Evolutionary conservation across 495 filamentous ascomycete species (phyloP), one percentile per base, ranked within the genome.

Genomic region (Durotheca rogersii): DNA sequence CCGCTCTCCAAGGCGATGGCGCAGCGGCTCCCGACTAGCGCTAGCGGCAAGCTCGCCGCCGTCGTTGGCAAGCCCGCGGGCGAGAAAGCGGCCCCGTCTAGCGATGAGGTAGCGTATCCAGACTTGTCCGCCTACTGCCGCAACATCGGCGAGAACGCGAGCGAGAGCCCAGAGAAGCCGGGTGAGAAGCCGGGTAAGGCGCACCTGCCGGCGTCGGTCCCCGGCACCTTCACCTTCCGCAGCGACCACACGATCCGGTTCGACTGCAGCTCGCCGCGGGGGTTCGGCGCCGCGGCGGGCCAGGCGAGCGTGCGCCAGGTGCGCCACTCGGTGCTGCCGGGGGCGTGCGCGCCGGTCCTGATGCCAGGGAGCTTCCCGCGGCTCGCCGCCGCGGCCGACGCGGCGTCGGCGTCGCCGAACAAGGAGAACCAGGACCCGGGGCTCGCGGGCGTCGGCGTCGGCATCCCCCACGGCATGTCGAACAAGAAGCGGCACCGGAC

Each of bases 401-500:
- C n/a, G n/a, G n/a, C n/a, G n/a, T n/a, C n/a, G n/a, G n/a, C 11
- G 34, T 59, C 44, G 30, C 59, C 67, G 0, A 73, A 78, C 62
- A 80, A 79, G 61, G 75, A 79, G 55, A 77, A 76, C 32, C 56
- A 68, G 35, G 70, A 65, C 15, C 72, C 74, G 4, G 47, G 51
- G 9, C 48, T 57, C 32, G 30, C 74, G 4, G 47, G 51, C 11
- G 50, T 57, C 32, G 30, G 66, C 12, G 38, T 58, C 20, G 58
- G 65, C 10, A 72, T 87, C 23, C 76, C 84, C 4, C 85, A 89
- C 58, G 86, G 87, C 23, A 81, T 90, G 60, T 61, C 68, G 2
- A 88, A 86, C 69, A 88, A 90, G 73, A 89, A 89, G 71, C 76
- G 85, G 35, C 77, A 77, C 45, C 77, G 82, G 11, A 73, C 72